Conservation (phyloP, 179 eudicot species). For the Drosera spatulata region DNA sequence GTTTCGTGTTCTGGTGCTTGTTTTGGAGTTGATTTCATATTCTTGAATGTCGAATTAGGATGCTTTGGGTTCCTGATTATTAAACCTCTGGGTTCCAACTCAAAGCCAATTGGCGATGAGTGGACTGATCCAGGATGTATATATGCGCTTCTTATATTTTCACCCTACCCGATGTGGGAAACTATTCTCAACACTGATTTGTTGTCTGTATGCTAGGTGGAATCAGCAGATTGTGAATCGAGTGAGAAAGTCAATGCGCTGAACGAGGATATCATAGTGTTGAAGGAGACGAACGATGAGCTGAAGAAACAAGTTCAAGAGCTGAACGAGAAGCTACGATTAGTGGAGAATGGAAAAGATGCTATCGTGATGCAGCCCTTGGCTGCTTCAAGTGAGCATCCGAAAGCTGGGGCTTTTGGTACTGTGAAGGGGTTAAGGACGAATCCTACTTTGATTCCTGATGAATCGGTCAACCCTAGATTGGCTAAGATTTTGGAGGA, state of each 20-base stretch:
- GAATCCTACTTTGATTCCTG: conserved; percentile 68
- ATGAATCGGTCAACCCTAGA: conserved; percentile 78
- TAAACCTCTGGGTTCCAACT: too few species aligned
- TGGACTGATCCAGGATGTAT: too few species aligned
- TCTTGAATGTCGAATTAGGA: too few species aligned
- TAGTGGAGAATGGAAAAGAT: conserved; percentile 58
- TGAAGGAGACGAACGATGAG: conserved; percentile 54
- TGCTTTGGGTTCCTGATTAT: too few species aligned
- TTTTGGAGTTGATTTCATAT: too few species aligned
- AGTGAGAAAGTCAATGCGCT: conserved; percentile 38
- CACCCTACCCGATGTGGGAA: background rate
- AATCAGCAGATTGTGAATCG: conserved; percentile 49
- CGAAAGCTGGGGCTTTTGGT: conserved; percentile 86
- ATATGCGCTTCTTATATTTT: background rate
- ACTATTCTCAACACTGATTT: background rate
- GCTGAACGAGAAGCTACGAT: conserved; percentile 41
- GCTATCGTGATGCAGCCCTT: conserved; percentile 49
- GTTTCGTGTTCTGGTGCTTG: too few species aligned
- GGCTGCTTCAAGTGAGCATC: conserved; percentile 40
- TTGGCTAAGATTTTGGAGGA: conserved; percentile 57
- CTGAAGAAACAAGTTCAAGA: conserved; percentile 61
- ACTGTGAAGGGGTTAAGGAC: conserved; percentile 79
- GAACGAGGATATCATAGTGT: conserved; percentile 40
- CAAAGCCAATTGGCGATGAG: too few species aligned
- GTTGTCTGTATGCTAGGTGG: conserved; percentile 18